These are phyloP conservation scores for Xylariales sp. DNA, from an alignment of 2,329 filamentous ascomycete genomes.

Conservation along the genomic window DNA sequence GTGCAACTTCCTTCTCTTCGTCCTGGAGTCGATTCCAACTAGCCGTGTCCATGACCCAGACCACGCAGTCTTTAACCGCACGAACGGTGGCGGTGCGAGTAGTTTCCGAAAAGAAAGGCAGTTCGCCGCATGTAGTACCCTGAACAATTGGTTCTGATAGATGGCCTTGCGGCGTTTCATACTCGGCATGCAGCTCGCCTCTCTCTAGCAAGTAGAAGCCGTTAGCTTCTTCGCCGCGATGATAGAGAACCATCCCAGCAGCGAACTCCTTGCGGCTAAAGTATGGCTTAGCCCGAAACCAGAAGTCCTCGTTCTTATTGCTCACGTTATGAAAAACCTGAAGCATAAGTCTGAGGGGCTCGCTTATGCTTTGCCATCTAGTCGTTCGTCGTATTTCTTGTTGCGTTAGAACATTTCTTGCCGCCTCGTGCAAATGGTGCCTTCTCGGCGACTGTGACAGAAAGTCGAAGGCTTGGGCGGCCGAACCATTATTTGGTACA, in stretches of 20 bases:
- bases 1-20: constrained; percentile 79
- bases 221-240: constrained; percentile 78
- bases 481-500: constrained; percentile 57
- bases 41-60: constrained; percentile 81
- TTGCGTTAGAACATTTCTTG: constrained; percentile 78
- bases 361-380: constrained; percentile 87
- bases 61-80: constrained; percentile 82
- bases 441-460: constrained; percentile 83
- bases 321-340: constrained; percentile 95
- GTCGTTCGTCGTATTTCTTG: constrained; percentile 68
- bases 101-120: constrained; percentile 96
- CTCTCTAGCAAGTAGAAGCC: constrained; percentile 93
- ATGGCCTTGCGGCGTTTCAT: constrained; percentile 87
- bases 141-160: constrained; percentile 93
- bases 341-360: constrained; percentile 89
- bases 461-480: constrained; percentile 51
- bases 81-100: constrained; percentile 85
- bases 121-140: constrained; percentile 92
- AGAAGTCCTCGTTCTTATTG: constrained; percentile 91
- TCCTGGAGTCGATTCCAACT: constrained; percentile 79
- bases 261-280: constrained; percentile 77
- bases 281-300: constrained; percentile 83
- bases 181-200: constrained; percentile 90
- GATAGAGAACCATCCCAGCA: constrained; percentile 80
- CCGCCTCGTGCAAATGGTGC: constrained; percentile 80